These are phyloP conservation scores for Cornus suecica DNA, from an alignment of 148 eudicot genomes.

Conservation along the genomic window DNA sequence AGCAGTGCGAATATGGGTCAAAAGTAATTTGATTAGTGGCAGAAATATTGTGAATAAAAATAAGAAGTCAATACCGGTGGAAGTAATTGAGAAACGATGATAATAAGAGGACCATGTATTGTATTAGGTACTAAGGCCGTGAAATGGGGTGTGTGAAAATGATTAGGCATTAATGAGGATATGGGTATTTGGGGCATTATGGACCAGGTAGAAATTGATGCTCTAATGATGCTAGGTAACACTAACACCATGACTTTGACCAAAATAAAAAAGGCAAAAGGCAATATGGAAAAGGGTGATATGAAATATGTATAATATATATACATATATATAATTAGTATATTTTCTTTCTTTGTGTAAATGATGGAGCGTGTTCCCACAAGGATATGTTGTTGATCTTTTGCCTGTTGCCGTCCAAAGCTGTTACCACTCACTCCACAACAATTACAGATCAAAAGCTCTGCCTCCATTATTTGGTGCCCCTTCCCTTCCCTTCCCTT, in stretches of 20 bases:
- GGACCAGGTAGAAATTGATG: slow-evolving; percentile 4
- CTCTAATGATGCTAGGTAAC: slow-evolving; percentile 34
- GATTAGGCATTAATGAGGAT: slow-evolving; percentile 22
- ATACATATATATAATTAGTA: slow-evolving; percentile 22
- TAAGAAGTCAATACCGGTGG: too few relatives aligned
- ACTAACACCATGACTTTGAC: slow-evolving; percentile 24
- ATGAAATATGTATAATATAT: slow-evolving; percentile 16
- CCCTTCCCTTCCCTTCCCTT: not conserved
- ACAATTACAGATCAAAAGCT: not conserved
- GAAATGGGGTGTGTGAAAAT: not conserved
- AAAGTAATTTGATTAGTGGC: too few relatives aligned
- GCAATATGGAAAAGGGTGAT: not conserved
- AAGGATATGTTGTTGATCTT: slow-evolving; percentile 16
- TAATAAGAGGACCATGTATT: not conserved
- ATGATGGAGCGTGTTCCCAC: slow-evolving; percentile 32
- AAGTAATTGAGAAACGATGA: too few relatives aligned
- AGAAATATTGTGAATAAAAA: too few relatives aligned
- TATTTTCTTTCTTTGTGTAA: slow-evolving; percentile 26
- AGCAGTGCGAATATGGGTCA: too few relatives aligned
- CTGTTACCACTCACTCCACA: not conserved
- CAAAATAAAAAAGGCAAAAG: slow-evolving; percentile 2
- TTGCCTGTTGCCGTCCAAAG: not conserved
- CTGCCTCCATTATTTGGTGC: not conserved
- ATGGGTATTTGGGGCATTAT: slow-evolving; percentile 12
- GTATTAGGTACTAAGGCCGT: not conserved